These are phyloP conservation scores for Debaryomyces nepalensis DNA, from an alignment of 1,139 yeast genomes.

Conservation along the genomic window DNA sequence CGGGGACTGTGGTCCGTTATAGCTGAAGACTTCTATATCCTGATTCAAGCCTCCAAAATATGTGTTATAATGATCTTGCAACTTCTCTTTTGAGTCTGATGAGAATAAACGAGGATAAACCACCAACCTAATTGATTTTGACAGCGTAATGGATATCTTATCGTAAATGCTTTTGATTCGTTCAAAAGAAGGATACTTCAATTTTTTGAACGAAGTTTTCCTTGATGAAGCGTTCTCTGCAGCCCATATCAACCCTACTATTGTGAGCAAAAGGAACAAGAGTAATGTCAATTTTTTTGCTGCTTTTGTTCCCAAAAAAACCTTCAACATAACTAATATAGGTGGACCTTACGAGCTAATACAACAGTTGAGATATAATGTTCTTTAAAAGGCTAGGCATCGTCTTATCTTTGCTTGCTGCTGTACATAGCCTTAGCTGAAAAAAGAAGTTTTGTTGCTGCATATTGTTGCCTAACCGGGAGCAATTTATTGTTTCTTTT, in stretches of 20 bases:
- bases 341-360: too few relatives aligned
- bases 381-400: background rate
- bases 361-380: too few relatives aligned
- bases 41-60: slow-evolving; percentile 12
- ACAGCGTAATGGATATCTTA: background rate
- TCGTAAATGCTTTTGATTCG: slow-evolving; percentile 4
- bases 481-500: too few relatives aligned
- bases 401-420: slow-evolving; percentile 1
- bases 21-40: slow-evolving; percentile 18
- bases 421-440: background rate
- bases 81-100: slow-evolving; percentile 11
- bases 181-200: background rate
- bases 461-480: slow-evolving; percentile 1
- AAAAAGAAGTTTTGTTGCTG: background rate
- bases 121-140: background rate
- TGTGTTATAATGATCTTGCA: slow-evolving; percentile 19
- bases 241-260: slow-evolving; percentile 1
- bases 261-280: background rate
- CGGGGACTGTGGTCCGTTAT: slow-evolving; percentile 16
- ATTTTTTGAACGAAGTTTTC: background rate
- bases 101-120: slow-evolving; percentile 3
- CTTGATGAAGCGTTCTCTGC: background rate
- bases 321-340: too few relatives aligned
- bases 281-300: background rate
- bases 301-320: background rate